Evolutionary conservation across 116 monocot species (phyloP), one percentile per base, ranked within the genome.

Genomic region (Zostera marina): DNA sequence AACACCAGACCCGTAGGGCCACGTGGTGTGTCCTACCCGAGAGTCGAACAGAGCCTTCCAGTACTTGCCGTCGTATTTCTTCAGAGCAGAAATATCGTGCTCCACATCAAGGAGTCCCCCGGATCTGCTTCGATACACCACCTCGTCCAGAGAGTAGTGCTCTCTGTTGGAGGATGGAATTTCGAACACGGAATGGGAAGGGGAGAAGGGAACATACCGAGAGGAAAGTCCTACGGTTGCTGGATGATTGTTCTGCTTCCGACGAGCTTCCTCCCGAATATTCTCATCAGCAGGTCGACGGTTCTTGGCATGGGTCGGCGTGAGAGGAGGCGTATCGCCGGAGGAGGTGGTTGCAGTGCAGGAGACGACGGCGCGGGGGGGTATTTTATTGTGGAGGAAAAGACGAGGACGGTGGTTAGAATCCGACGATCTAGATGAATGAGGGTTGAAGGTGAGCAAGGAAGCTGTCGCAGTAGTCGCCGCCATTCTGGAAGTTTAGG

Each of bases 1-100:
- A 9, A 94, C 94, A 58, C 94, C 88, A 8, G 94, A 94, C 9
- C 94, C 94, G 55, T 88, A 94, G 1, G 88, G 94, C 94, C 94
- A 94, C 17, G 81, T 63, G 23, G 94, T 94, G 54, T 71, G 74
- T 7, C 94, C 88, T 5, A 77, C 72, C 53, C 88, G 78, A 20
- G 84, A 84, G 62, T 94, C 88, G 61, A 94, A 94, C 12, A 94
- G 84, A 0, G 61, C 42, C 22, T 74, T 73, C 94, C 94, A 94
- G 66, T 94, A 77, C 20, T 68, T 59, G 9, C 88, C 88, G 23
- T 81, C 77, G 66, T 69, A 85, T 65, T 75, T 62, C 45, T 62
- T 68, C 2, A 94, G 79, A 9, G 88, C 88, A 3, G 44, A 58
- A 44, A 94, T 40, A 63, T 88, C 93, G 63, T 94, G 93, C 42